These are phyloP conservation scores for Spathaspora passalidarum DNA, from an alignment of 805 yeast genomes.

Conservation along the genomic window DNA sequence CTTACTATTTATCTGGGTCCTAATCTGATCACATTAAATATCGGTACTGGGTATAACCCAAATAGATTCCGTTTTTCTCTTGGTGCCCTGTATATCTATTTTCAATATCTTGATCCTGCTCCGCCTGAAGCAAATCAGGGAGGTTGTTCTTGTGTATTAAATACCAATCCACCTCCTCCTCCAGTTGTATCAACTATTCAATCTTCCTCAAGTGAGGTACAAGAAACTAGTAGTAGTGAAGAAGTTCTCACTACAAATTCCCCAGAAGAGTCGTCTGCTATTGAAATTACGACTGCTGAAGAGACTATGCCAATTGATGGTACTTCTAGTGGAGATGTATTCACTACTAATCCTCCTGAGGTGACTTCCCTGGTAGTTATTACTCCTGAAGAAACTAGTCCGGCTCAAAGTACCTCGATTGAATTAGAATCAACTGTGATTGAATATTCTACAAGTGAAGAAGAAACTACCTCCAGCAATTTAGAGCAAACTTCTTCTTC, in stretches of 20 bases:
- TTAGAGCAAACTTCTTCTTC: background rate
- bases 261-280: background rate
- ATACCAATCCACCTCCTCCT: background rate
- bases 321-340: too few species aligned
- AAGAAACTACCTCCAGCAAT: background rate
- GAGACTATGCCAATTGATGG: background rate
- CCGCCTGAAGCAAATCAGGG: background rate
- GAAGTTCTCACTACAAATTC: background rate
- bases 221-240: background rate
- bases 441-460: background rate
- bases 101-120: background rate
- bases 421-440: background rate
- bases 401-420: background rate
- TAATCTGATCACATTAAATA: background rate
- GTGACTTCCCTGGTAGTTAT: too few species aligned
- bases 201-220: background rate
- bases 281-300: background rate
- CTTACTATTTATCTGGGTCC: background rate
- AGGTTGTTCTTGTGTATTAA: background rate
- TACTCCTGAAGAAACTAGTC: background rate
- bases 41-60: background rate
- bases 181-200: background rate
- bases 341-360: too few species aligned
- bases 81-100: background rate
- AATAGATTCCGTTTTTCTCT: background rate